Base-by-base conservation (phyloP, 176 grass and related monocot genomes). In the Tillandsia leiboldiana region DNA sequence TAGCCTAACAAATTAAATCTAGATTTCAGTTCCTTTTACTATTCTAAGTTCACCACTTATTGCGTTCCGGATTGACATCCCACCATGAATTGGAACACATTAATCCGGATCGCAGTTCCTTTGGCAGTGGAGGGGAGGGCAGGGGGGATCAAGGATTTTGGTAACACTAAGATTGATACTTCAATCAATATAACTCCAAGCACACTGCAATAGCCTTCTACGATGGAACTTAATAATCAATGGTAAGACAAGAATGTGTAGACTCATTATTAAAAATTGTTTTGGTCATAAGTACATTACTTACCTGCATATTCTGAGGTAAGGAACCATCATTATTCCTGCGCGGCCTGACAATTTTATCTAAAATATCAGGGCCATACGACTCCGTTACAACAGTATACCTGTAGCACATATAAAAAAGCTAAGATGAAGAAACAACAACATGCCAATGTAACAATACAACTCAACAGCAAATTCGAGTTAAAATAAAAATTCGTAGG, bases 221-320 rank as follows among this genome's bases (percentile, higher is more conserved):
- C 33, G 7, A 6, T 42, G 33, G 33, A 42, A 42, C 33, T 42
- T 6, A 42, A 42, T 42, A 42, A 42, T 42, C 33, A 42, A 42
- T 42, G 33, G 14, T 22, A 22, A 59, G 13, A 59, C n/a, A 59
- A 59, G 54, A 59, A 59, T 59, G 54, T 58, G 9, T 59, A 18
- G 54, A 59, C 1, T 59, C 20, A 8, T 18, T 17, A 17, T 17
- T 58, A 13, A 57, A 57, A 57, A 57, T 15, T 6, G 12, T 17
- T 20, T 59, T 20, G 54, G 14, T 59, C 54, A 4, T 1, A 8
- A 59, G 54, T 70, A 15, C 3, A 22, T 74, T 74, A 71, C 10
- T 72, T 92, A 89, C 93, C 86, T 79, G 83, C 93, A 96, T 87
- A 71, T 84, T 86, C 69, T 79, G 82, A 68, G 79, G 48, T 66